Evolutionary conservation across 306 rosid genomes (phyloP), one percentile per base, ranked within the genome.

Genomic region (Morella rubra): DNA sequence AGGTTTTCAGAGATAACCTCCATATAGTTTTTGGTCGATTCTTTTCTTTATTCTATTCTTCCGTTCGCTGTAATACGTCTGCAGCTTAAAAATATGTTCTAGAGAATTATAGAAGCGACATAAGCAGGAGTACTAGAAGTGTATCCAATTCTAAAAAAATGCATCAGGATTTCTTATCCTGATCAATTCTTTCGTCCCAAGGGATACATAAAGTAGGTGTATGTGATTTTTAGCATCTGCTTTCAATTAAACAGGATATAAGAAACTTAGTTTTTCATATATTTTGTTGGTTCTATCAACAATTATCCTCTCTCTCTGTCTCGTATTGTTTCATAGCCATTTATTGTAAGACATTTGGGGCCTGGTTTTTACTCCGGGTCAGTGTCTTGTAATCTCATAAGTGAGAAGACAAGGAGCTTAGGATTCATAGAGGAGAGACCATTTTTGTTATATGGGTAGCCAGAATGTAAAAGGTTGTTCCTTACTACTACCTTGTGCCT

Each of bases 121-220:
- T 61, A 74, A 82, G 40, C 73, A 73, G 56, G 69, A 82, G 64
- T 49, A 9, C 3, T 32, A 7, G 54, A 69, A 4, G 15, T 20
- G 75, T 42, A 45, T 71, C 68, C 60, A 73, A 19, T 76, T 77
- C 84, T 70, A 76, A 54, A 76, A 54, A 69, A 79, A 52, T n/a
- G 46, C 54, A 75, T 40, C 73, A 77, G 52, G 58, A 62, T 76
- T 7, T 73, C 51, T 60, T 75, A 5, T 51, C 16, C 54, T 68
- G 61, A n/a, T 67, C 54, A 75, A 58, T 70, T 65, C 19, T 61
- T 76, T 15, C 32, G 60, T 49, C 19, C 32, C 32, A 22, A n/a
- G 50, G 54, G 67, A 60, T 68, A 47, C 24, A 64, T 18, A 61
- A 50, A 24, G 74, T 44, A 24, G 74, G 54, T 70, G 12, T 44